Percentiles rank a stretch among this genome's conserved stretches.
These are phyloP conservation scores for Helotiales sp. DNA, from an alignment of 2,329 filamentous ascomycete species.

Conservation along the genomic window DNA sequence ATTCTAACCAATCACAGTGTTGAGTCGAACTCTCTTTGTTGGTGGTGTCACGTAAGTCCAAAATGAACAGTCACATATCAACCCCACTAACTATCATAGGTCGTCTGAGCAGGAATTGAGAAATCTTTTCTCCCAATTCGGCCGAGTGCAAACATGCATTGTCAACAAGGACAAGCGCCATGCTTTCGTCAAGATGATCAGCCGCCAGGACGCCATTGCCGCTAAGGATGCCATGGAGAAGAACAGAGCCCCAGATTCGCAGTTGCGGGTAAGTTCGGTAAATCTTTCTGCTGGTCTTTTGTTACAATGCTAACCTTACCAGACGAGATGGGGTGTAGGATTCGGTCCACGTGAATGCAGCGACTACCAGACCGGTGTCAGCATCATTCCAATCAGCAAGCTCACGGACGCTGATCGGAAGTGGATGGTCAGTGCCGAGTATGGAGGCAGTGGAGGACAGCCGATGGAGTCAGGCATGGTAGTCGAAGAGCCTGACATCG, in stretches of 20 bases:
- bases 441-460: conserved; percentile 86
- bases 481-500: conserved; percentile 97
- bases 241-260: conserved; percentile 69
- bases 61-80: conserved; percentile 1
- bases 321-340: conserved; percentile 97
- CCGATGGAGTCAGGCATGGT: conserved; percentile 82
- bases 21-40: conserved; percentile 94
- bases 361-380: conserved; percentile 91
- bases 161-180: conserved; percentile 98
- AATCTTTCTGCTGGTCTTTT: background rate
- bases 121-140: conserved; percentile 78
- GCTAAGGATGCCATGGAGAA: conserved; percentile 91
- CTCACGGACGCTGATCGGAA: conserved; percentile 96
- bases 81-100: conserved; percentile 49
- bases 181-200: conserved; percentile 98
- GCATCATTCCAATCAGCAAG: conserved; percentile 88
- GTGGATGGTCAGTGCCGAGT: conserved; percentile 95
- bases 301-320: conserved; percentile 40
- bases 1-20: conserved; percentile 56
- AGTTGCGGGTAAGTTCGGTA: conserved; percentile 36
- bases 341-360: conserved; percentile 97
- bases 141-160: conserved; percentile 94
- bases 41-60: conserved; percentile 84
- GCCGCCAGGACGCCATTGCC: conserved; percentile 78
- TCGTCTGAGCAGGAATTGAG: conserved; percentile 83